phyloP scores from a whole-genome alignment of 495 filamentous ascomycete genomes.

The Tuber brumale region DNA sequence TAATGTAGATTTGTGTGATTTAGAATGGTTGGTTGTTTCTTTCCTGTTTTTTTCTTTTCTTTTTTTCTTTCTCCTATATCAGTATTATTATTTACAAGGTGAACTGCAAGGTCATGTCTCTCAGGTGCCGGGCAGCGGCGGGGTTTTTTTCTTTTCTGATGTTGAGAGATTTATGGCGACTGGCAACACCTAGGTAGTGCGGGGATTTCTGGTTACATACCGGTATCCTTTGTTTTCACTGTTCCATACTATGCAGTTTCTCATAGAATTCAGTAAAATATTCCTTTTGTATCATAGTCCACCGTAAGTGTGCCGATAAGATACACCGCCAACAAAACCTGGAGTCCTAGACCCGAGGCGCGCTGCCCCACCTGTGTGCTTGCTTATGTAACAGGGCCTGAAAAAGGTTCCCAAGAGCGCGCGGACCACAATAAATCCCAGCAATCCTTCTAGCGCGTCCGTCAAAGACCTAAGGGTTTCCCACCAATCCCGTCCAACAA shows the following conservation, averaged over 20 bases:
- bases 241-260: not conserved
- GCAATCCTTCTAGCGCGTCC: not conserved
- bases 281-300: not conserved
- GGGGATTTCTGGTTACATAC: not conserved
- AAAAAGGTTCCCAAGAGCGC: not conserved
- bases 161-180: not conserved
- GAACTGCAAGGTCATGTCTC: not conserved
- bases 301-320: not conserved
- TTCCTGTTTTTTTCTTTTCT: not conserved
- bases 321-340: not conserved
- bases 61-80: too few species aligned
- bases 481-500: not conserved
- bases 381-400: not conserved
- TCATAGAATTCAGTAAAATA: not conserved
- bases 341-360: not conserved
- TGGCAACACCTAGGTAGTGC: not conserved
- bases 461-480: not conserved
- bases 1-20: not conserved
- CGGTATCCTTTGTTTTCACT: not conserved
- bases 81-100: not conserved
- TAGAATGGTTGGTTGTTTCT: not conserved
- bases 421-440: not conserved
- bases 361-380: not conserved
- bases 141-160: not conserved
- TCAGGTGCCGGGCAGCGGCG: not conserved